Conservation (phyloP, 2,329 filamentous ascomycete species). For the Pseudocercospora crystallina region DNA sequence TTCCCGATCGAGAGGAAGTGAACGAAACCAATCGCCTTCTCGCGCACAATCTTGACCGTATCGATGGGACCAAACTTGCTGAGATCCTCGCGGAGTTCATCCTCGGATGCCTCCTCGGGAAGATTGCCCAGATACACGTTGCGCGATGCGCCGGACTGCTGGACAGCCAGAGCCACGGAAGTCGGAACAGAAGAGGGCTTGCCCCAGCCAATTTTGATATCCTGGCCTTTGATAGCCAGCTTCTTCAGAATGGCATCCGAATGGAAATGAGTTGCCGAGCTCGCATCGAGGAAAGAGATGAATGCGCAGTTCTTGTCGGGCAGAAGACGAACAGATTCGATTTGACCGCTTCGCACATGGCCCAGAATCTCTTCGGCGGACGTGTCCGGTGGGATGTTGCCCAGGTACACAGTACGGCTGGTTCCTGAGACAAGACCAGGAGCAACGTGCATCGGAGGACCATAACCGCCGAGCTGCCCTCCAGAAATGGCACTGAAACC, state of each 20-base stretch:
- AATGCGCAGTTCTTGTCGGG: slow-evolving; percentile 99
- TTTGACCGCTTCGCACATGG: slow-evolving; percentile 94
- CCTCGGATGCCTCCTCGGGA: slow-evolving; percentile 83
- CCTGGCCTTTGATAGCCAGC: slow-evolving; percentile 95
- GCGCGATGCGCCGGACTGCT: slow-evolving; percentile 93
- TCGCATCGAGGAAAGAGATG: slow-evolving; percentile 97
- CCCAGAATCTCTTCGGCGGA: slow-evolving; percentile 94
- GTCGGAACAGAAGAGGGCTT: slow-evolving; percentile 98
- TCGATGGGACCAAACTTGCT: slow-evolving; percentile 96
- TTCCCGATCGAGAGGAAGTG: slow-evolving; percentile 97
- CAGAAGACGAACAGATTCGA: slow-evolving; percentile 95
- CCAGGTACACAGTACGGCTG: slow-evolving; percentile 93
- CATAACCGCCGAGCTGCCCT: slow-evolving; percentile 30
- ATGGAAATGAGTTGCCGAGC: slow-evolving; percentile 97
- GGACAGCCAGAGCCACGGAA: slow-evolving; percentile 93
- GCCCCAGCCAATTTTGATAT: slow-evolving; percentile 99
- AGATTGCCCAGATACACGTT: slow-evolving; percentile 97
- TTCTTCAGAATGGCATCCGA: slow-evolving; percentile 99
- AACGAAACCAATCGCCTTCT: slow-evolving; percentile 97
- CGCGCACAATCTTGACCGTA: slow-evolving; percentile 94
- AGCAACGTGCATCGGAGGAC: slow-evolving; percentile 62
- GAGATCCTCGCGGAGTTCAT: slow-evolving; percentile 89
- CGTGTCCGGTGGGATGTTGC: slow-evolving; percentile 98
- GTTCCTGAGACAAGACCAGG: slow-evolving; percentile 84
- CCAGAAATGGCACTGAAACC: slow-evolving; percentile 65